Conservation (phyloP, 1,284 basidiomycete species). For the Phellopilus nigrolimitatus region DNA sequence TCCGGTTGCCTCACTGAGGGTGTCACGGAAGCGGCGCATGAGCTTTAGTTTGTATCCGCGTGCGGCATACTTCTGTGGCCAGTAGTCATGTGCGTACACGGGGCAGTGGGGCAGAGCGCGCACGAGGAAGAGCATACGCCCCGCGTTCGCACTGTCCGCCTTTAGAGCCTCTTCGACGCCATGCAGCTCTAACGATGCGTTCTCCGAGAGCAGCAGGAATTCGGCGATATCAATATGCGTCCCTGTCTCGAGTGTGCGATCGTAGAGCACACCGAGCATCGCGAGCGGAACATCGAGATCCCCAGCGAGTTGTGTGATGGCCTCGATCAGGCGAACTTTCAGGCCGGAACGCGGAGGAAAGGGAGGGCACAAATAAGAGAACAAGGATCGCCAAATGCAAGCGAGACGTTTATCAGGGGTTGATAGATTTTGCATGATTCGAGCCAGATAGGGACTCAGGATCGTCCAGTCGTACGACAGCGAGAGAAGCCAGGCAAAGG, state of each 20-base stretch:
- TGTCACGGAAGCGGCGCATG: slow-evolving; percentile 17
- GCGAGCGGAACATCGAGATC: slow-evolving; percentile 10
- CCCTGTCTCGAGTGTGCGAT: slow-evolving; percentile 13
- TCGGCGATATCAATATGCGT: slow-evolving; percentile 9
- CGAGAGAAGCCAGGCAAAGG: slow-evolving; percentile 18
- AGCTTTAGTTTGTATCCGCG: slow-evolving; percentile 9
- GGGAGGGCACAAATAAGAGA: not conserved
- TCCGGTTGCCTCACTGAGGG: slow-evolving; percentile 11
- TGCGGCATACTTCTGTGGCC: not conserved
- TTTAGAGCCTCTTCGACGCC: slow-evolving; percentile 9
- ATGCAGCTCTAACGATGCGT: not conserved
- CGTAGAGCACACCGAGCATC: slow-evolving; percentile 10
- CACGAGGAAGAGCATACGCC: slow-evolving; percentile 14
- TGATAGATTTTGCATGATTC: not conserved
- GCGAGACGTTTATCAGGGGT: slow-evolving; percentile 6
- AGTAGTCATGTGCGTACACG: not conserved
- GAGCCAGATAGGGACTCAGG: slow-evolving; percentile 7
- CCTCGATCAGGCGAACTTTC: slow-evolving; percentile 16
- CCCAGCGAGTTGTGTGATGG: slow-evolving; percentile 9
- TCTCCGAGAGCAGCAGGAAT: slow-evolving; percentile 10
- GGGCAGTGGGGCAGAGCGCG: slow-evolving; percentile 8
- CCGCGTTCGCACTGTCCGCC: not conserved
- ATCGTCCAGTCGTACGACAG: slow-evolving; percentile 18
- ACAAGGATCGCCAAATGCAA: not conserved
- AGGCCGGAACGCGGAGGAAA: not conserved